A percentile compares a stretch with the other conserved stretches of the same genome.
phyloP scores from a whole-genome alignment of 1,284 basidiomycete genomes.

The Coriolopsis trogii region DNA sequence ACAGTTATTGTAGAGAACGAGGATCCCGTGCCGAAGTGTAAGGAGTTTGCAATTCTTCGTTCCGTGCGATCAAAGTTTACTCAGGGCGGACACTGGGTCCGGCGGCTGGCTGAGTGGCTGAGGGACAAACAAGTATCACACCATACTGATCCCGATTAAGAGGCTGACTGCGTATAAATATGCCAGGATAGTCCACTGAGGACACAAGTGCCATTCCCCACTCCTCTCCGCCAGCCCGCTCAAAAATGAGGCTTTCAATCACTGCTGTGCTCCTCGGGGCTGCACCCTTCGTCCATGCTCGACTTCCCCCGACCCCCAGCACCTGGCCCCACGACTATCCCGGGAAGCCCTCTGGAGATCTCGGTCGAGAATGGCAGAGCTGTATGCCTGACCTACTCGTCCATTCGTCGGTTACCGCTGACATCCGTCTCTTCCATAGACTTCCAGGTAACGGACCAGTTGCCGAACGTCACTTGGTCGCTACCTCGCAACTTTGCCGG shows the following conservation, averaged over 20 bases:
- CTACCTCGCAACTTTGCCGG: constrained; percentile 64
- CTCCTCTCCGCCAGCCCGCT: not conserved
- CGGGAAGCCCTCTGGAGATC: constrained; percentile 52
- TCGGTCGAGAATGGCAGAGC: constrained; percentile 62
- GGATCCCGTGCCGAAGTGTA: too few species aligned
- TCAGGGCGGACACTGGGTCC: constrained; percentile 7
- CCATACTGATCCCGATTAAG: constrained; percentile 5
- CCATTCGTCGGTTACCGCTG: not conserved
- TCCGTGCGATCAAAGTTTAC: constrained; percentile 11
- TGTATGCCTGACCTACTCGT: constrained; percentile 41
- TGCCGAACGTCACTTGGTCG: constrained; percentile 67
- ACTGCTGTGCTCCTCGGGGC: constrained; percentile 9
- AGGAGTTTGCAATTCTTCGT: too few species aligned
- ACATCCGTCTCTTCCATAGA: constrained; percentile 17
- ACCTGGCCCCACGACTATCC: constrained; percentile 43
- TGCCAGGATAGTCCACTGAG: not conserved
- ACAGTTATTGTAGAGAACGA: constrained; percentile 17
- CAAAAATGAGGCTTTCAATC: constrained; percentile 11
- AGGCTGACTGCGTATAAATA: constrained; percentile 19
- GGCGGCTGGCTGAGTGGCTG: not conserved
- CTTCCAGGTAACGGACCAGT: constrained; percentile 32
- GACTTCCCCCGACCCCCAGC: constrained; percentile 19
- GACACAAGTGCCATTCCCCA: constrained; percentile 2
- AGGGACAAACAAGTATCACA: not conserved
- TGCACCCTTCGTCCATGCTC: constrained; percentile 6